Conservation (phyloP, 208 protist genomes). For the Angomonas desouzai region DNA sequence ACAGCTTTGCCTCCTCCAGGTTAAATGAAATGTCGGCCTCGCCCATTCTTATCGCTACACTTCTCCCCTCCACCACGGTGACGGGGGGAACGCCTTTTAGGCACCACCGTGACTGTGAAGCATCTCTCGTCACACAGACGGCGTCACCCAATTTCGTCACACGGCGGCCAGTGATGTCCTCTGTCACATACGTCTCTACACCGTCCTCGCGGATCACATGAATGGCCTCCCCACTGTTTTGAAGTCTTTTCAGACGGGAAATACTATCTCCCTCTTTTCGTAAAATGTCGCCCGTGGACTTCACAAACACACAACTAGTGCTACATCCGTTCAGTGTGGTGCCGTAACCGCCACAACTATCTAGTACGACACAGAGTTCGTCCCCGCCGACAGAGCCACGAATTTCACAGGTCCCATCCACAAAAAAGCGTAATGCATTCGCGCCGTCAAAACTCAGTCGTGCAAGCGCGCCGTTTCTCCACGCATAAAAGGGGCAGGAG, state of each 20-base stretch:
- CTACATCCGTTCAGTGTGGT: conserved; percentile 6
- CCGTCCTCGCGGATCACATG: not conserved
- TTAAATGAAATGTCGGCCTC: not conserved
- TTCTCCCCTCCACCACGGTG: not conserved
- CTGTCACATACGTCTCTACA: not conserved
- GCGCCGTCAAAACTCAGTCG: conserved; percentile 20
- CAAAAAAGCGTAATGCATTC: conserved; percentile 22
- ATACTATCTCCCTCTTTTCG: conserved; percentile 7
- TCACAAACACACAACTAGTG: conserved; percentile 2
- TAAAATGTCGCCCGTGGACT: conserved; percentile 14
- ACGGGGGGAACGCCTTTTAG: not conserved
- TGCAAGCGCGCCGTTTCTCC: conserved; percentile 22
- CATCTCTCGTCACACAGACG: not conserved
- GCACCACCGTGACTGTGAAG: conserved; percentile 17
- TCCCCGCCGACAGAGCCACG: conserved; percentile 23
- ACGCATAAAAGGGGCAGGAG: conserved; percentile 36
- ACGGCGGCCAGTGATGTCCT: not conserved
- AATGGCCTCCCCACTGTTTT: not conserved
- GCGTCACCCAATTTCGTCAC: not conserved
- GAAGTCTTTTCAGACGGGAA: not conserved
- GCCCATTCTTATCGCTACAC: not conserved
- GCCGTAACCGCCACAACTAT: conserved; percentile 39
- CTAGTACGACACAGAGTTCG: conserved; percentile 35
- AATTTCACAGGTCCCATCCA: conserved; percentile 49
- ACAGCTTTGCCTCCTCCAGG: not conserved